These are phyloP conservation scores for Aspergillus brunneoviolaceus DNA, from an alignment of 2,329 filamentous ascomycete genomes.

Conservation along the genomic window DNA sequence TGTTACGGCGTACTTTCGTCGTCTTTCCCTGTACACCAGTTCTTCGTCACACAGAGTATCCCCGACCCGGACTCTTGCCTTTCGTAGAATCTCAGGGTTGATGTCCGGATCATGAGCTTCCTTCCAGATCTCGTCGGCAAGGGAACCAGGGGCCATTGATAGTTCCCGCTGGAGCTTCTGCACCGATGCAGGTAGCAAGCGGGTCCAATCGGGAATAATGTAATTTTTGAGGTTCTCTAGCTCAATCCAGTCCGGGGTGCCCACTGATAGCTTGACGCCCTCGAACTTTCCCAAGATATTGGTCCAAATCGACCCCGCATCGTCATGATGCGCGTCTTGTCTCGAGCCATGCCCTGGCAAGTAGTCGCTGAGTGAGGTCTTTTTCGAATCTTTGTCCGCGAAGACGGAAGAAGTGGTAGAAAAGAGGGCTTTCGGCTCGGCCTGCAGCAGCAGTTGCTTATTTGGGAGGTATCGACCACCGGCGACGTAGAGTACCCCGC, in stretches of 20 bases:
- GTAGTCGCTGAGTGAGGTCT: slow-evolving; percentile 1
- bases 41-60: slow-evolving; percentile 80
- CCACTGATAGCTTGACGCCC: slow-evolving; percentile 41
- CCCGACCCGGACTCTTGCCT: slow-evolving; percentile 79
- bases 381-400: slow-evolving; percentile 15
- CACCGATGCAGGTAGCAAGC: slow-evolving; percentile 70
- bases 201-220: slow-evolving; percentile 81
- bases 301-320: slow-evolving; percentile 43
- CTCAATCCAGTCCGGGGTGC: slow-evolving; percentile 43
- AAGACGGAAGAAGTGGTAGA: slow-evolving; percentile 21
- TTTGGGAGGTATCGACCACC: slow-evolving; percentile 27
- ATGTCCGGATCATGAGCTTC: slow-evolving; percentile 81
- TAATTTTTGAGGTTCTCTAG: slow-evolving; percentile 62
- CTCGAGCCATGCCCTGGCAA: slow-evolving; percentile 9
- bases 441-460: slow-evolving; percentile 18
- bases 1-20: slow-evolving; percentile 66
- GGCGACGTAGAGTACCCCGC: slow-evolving; percentile 27
- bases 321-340: slow-evolving; percentile 19
- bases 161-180: slow-evolving; percentile 84
- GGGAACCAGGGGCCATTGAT: slow-evolving; percentile 79
- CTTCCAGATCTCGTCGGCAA: slow-evolving; percentile 90
- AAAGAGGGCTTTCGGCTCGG: slow-evolving; percentile 25
- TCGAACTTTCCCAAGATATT: slow-evolving; percentile 53
- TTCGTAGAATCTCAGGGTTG: slow-evolving; percentile 83
- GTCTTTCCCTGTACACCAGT: slow-evolving; percentile 67